Base-by-base conservation (phyloP, 2,329 filamentous ascomycete genomes). In the Incumbomyces delicatus region DNA sequence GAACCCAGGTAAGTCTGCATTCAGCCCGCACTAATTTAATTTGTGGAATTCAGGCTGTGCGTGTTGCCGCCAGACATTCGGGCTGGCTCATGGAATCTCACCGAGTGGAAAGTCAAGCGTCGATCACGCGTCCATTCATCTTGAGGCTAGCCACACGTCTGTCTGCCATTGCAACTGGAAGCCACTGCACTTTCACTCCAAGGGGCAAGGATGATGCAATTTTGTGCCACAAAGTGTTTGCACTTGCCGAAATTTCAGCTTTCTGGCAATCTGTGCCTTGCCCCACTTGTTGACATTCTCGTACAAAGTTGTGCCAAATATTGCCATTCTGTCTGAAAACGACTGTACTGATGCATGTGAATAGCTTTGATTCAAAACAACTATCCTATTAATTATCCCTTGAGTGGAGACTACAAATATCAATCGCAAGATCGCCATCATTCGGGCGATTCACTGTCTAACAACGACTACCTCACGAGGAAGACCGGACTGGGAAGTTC, bases 381-480 rank as follows among this genome's bases (percentile, higher is more conserved):
- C 53, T 65, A 61, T 50, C 57, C 53, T 49, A 54, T 67, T 59
- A 62, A 64, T 45, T 61, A 59, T 54, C 58, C 63, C 22, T 58
- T 61, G 14, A 30, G 33, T n/a, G 35, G 27, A 33, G 42, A 45
- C 22, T 31, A 37, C 42, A 45, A 45, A 20, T 38, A 36, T 16
- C 22, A 22, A 10, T 29, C 33, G 33, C 16, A 20, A 38, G 42
- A 45, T 30, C 33, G 42, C n/a, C 42, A 36, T 20, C 38, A 45
- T 14, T 31, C 42, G 2, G 14, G 30, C 30, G 14, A 16, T n/a
- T 37, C 42, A 13, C 13, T 45, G 12, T 31, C 42, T 7, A 38
- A 14, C n/a, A 38, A 31, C 42, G 33, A 37, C 6, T 38, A 30
- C 22, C 33, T 45, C 6, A 34, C 36, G 13, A 37, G 33, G 33